Evolutionary conservation across 495 filamentous ascomycete genomes (phyloP), one percentile per base, ranked within the genome.

Genomic region (Tuber indicum): DNA sequence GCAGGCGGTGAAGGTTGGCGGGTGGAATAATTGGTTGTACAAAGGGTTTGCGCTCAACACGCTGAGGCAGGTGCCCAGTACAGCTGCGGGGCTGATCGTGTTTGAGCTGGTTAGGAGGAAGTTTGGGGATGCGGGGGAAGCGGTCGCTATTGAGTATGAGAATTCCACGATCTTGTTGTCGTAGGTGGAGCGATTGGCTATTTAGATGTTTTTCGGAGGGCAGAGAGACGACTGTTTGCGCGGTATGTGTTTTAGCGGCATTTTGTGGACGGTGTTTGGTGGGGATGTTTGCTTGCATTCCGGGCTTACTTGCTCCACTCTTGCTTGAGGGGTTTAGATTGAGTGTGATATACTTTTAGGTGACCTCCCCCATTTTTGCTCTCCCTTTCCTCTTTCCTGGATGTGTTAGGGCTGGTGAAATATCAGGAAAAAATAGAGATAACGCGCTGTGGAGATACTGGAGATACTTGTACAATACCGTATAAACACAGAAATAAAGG

Each of bases 61-160:
- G 4, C 86, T 96, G 69, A 87, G 91, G 58, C 93, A 96, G 85
- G 91, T 97, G 52, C 94, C 94, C 23, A 94, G 92, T 83, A 96
- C 94, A 6, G 94, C 92, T 80, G 94, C 94, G 2, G 94, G 93
- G 0, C 83, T 97, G 74, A 91, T 97, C 77, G 93, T 96, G 71
- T 97, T 97, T 83, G 94, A 97, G 84, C 77, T 97, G 47, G 90
- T 97, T 36, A 87, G 94, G 78, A 88, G 94, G 74, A 92, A 92
- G 84, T 96, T 94, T 84, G 87, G 85, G 74, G 86, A 90, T 7
- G 88, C 87, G 21, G 91, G 94, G 73, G 90, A 90, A 77, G 90
- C 74, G 16, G 41, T 74, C 45, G 77, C 41, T n/a, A 82, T 84
- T 66, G 71, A 78, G 77, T 75, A 75, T 46, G 79, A 76, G 49